Evolutionary conservation across 2,329 filamentous ascomycete genomes (phyloP).

Genomic region (Sarocladium kiliense): DNA sequence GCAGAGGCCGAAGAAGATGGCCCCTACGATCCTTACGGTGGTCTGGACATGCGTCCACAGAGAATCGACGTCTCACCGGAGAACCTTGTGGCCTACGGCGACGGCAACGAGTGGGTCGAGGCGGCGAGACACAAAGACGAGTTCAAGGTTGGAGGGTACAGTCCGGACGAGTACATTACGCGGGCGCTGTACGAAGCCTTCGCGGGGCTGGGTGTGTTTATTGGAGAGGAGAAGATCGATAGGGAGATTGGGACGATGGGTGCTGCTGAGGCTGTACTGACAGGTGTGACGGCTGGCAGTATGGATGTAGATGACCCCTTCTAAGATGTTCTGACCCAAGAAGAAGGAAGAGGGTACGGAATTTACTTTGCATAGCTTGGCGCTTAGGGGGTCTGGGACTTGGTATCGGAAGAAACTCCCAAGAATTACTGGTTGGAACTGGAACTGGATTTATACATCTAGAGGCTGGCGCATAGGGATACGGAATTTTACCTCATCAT

Average conservation of each 20-base stretch:
- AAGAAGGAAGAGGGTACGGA: neutral
- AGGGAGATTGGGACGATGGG: slow-evolving; percentile 27
- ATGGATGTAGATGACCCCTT: slow-evolving; percentile 48
- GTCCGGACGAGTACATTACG: slow-evolving; percentile 73
- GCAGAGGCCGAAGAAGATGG: slow-evolving; percentile 48
- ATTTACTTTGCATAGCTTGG: slow-evolving; percentile 4
- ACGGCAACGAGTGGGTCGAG: slow-evolving; percentile 62
- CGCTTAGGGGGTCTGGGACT: slow-evolving; percentile 6
- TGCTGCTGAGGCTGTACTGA: slow-evolving; percentile 30
- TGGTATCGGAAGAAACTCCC: slow-evolving; percentile 10
- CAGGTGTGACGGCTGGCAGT: slow-evolving; percentile 25
- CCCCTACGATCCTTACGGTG: slow-evolving; percentile 86
- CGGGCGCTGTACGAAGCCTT: slow-evolving; percentile 85
- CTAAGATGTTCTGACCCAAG: slow-evolving; percentile 15
- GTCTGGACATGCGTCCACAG: slow-evolving; percentile 60
- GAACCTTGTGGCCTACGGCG: slow-evolving; percentile 58
- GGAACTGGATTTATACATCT: neutral
- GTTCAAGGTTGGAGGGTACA: slow-evolving; percentile 76
- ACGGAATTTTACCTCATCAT: neutral
- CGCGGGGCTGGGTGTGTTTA: slow-evolving; percentile 79
- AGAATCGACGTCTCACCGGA: slow-evolving; percentile 57
- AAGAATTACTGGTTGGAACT: neutral
- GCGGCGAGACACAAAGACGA: slow-evolving; percentile 58
- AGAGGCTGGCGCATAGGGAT: neutral
- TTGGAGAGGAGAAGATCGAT: slow-evolving; percentile 67